A percentile compares a stretch with the other conserved stretches of the same genome.
Conservation (phyloP, 148 eudicot species). For the Fagopyrum tataricum region DNA sequence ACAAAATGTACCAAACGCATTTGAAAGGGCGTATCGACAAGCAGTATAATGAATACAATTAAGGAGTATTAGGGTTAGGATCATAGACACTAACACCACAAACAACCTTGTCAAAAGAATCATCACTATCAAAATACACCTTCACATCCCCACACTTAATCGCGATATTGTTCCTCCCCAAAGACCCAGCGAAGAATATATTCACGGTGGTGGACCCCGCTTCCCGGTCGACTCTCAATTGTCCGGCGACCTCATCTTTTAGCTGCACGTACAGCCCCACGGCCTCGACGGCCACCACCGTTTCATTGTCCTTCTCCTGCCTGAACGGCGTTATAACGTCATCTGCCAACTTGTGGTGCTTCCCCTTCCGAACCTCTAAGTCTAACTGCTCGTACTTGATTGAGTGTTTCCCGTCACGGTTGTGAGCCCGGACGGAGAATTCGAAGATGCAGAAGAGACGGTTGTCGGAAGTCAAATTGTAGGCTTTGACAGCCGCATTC, state of each 20-base stretch:
- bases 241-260: background rate
- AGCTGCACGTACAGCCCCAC: slow-evolving; percentile 1
- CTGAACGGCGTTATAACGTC: slow-evolving; percentile 1
- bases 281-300: slow-evolving; percentile 4
- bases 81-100: background rate
- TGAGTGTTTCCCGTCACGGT: background rate
- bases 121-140: background rate
- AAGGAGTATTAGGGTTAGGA: background rate
- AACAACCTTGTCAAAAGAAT: background rate
- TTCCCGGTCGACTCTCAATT: background rate
- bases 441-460: slow-evolving; percentile 10
- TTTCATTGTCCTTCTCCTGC: background rate
- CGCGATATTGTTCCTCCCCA: background rate
- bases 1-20: no score
- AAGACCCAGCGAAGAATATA: background rate
- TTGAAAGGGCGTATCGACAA: background rate
- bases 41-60: background rate
- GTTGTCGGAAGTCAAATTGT: slow-evolving; percentile 4
- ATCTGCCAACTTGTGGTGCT: slow-evolving; percentile 7
- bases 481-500: background rate
- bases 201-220: background rate
- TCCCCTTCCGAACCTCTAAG: background rate
- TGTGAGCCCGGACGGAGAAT: slow-evolving; percentile 11
- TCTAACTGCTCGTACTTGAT: background rate
- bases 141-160: slow-evolving; percentile 2